Base-by-base conservation (phyloP, 768 basidiomycete genomes). In the Podaxis mareebaensis region DNA sequence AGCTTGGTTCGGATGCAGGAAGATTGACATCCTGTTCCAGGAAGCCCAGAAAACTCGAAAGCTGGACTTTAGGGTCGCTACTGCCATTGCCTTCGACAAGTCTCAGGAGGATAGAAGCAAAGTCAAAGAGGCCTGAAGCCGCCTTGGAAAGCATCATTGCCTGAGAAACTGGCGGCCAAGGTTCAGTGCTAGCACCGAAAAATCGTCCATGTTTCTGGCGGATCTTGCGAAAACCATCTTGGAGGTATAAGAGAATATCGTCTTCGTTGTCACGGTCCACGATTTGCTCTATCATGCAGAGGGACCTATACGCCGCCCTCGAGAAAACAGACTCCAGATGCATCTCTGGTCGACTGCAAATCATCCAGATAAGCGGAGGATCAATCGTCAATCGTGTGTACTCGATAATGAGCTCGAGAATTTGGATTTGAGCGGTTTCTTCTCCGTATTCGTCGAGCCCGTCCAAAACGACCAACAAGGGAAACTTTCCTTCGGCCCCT, bases 371-470 rank as follows among this genome's bases (percentile, higher is more conserved):
- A 2, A 55, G 20, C n/a, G 54, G 36, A 2, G 17, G 7, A 6
- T 40, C 33, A 4, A 11, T 30, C 10, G 15, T n/a, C 38, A 12
- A 24, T 36, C 5, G 39, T 17, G 7, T 24, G 39, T 40, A 39
- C 13, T 40, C 54, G 11, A 15, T 2, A 15, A 61, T 24, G 20
- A 53, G 12, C 11, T 26, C 11, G 20, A 61, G 11, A 24, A 61
- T 17, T n/a, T 53, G 22, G 28, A 22, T 28, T 42, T 42, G 51
- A 2, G 49, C 10, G n/a, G 39, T 20, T n/a, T 53, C 15, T 8
- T 13, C 52, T 22, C 33, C 39, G 39, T 51, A 61, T 53, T 61
- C 52, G 40, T 61, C 49, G 2, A 61, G 24, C 5, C 60, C 60
- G 20, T 61, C 60, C n/a, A 61, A 13, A 13, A 53, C 38, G 11